Percentiles rank a stretch among this genome's conserved stretches.
Conservation (phyloP, 768 basidiomycete genomes). For the Harrya chromipes region DNA sequence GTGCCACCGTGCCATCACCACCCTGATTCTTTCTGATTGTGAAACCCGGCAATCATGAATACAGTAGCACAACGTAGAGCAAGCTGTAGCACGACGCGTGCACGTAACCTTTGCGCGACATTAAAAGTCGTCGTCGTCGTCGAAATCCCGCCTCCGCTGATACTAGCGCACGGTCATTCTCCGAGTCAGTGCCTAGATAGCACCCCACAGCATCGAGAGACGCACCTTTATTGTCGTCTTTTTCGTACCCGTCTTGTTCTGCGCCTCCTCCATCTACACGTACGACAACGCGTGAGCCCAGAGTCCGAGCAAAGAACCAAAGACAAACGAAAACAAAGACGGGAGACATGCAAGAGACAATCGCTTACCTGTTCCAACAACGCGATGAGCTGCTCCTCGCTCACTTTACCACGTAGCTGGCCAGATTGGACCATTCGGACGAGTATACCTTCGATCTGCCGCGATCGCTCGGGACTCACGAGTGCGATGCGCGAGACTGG, state of each 20-base stretch:
- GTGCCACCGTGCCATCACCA: too few species aligned
- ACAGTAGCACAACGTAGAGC: background rate
- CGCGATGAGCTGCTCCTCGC: conserved; percentile 79
- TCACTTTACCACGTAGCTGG: conserved; percentile 72
- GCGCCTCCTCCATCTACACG: conserved; percentile 52
- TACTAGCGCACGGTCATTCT: conserved; percentile 36
- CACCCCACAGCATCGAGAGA: background rate
- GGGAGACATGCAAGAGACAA: conserved; percentile 1
- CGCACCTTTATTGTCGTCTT: conserved; percentile 60
- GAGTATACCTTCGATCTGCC: conserved; percentile 76
- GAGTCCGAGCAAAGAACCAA: too few species aligned
- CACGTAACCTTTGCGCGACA: background rate
- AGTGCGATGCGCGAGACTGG: conserved; percentile 85
- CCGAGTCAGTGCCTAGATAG: conserved; percentile 1
- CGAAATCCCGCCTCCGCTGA: conserved; percentile 62
- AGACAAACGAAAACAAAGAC: too few species aligned
- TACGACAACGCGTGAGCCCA: conserved; percentile 8
- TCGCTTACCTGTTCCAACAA: conserved; percentile 74
- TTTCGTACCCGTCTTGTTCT: conserved; percentile 46
- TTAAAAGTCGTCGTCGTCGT: conserved; percentile 61
- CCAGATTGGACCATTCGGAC: conserved; percentile 82
- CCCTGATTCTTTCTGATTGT: too few species aligned
- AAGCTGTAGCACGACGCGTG: background rate
- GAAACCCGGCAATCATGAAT: background rate
- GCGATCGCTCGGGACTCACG: conserved; percentile 78